Base-by-base conservation (phyloP, 495 filamentous ascomycete genomes). In the Podospora conica region DNA sequence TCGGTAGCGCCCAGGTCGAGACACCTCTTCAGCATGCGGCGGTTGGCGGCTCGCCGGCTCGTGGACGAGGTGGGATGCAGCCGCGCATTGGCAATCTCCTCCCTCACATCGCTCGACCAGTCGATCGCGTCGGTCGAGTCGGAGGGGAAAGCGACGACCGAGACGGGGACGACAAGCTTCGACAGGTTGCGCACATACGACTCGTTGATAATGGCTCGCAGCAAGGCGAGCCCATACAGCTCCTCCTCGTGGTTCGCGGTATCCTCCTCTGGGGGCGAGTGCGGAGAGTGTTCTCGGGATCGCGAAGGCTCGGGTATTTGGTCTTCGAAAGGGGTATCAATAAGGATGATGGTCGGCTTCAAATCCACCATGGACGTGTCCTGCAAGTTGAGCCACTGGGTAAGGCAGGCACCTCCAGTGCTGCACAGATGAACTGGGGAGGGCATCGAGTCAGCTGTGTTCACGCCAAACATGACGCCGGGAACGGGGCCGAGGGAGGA, bases 1-100 rank as follows among this genome's bases (percentile, higher is more conserved):
- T 97, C 94, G 21, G 90, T 80, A 11, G 94, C 94, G 57, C 94
- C 94, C 23, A 86, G 86, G 72, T 97, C 92, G 12, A 98, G 77
- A 76, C 90, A 95, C 68, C 81, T 84, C 63, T 88, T 82, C 55
- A 81, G 73, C 60, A 82, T 77, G 63, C 71, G 68, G 67, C 80
- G 73, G 74, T 81, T 76, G 72, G 80, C 71, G 56, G 76, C 55
- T 40, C 65, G 31, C 12, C 65, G 64, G 69, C 63, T 53, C 64
- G 69, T 29, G 9, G 61, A 25, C 21, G 64, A 55, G 23, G 31
- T 53, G 23, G 65, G 63, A 55, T 65, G 60, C 23, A 72, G 76
- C 56, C 73, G 71, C 11, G 69, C 73, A 29, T 72, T 68, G 33
- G 67, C 61, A 60, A 65, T 22, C 9, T 56, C 77, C 29, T 74